Evolutionary conservation across 306 rosid genomes (phyloP).

Genomic region (Morella rubra): DNA sequence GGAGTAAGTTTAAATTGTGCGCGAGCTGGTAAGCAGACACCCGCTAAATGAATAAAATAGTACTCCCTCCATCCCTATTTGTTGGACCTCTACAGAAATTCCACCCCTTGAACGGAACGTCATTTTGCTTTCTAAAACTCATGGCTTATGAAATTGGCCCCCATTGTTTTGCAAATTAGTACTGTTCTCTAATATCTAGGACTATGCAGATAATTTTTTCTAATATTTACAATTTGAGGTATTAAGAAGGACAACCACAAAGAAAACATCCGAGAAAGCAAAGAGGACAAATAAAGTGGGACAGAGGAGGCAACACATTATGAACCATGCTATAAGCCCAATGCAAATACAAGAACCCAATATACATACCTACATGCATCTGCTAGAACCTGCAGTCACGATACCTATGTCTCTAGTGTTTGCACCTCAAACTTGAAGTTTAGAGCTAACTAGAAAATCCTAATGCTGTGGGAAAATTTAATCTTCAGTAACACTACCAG

Average conservation of each 20-base stretch:
- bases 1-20: slow-evolving; percentile 1
- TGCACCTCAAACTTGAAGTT: slow-evolving; percentile 5
- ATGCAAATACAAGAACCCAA: background rate
- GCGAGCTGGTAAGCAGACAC: background rate
- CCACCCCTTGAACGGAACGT: background rate
- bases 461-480: background rate
- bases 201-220: too few species aligned
- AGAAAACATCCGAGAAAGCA: background rate
- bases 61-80: background rate
- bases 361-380: background rate
- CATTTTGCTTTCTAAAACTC: background rate
- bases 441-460: background rate
- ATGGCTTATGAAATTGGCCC: background rate
- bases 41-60: background rate
- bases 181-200: background rate
- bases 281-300: background rate
- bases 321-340: background rate
- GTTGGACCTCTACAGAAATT: background rate
- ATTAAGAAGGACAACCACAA: background rate
- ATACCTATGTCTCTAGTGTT: background rate
- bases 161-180: background rate
- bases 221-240: too few species aligned
- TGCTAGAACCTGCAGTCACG: background rate
- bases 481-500: background rate
- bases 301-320: background rate